Percentiles rank a stretch among this genome's conserved stretches.
These are phyloP conservation scores for bread wheat (Triticum aestivum) DNA, from an alignment of 176 grass and related monocot genomes.

Conservation along the genomic window IWGSC_CS_RefSeq_v2.1 NC_057800.1:715640449-715640948, in stretches of 20 bases:
- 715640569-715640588: background rate
- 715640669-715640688: background rate
- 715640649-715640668: background rate
- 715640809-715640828: conserved; percentile 63
- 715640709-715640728: background rate
- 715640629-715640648: background rate
- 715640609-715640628: background rate
- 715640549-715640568: background rate
- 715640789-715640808: conserved; percentile 82
- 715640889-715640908: conserved; percentile 16
- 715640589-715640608: background rate
- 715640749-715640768: background rate
- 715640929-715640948: background rate
- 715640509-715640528: background rate
- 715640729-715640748: background rate
- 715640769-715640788: conserved; percentile 11
- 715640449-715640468: background rate
- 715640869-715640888: conserved; percentile 18
- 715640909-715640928: background rate
- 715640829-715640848: conserved; percentile 46
- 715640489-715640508: background rate
- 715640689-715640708: background rate
- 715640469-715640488: background rate
- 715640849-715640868: conserved; percentile 34
- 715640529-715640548: background rate